Conservation (phyloP, 331 rosid genomes). For the Quercus phellos region DNA sequence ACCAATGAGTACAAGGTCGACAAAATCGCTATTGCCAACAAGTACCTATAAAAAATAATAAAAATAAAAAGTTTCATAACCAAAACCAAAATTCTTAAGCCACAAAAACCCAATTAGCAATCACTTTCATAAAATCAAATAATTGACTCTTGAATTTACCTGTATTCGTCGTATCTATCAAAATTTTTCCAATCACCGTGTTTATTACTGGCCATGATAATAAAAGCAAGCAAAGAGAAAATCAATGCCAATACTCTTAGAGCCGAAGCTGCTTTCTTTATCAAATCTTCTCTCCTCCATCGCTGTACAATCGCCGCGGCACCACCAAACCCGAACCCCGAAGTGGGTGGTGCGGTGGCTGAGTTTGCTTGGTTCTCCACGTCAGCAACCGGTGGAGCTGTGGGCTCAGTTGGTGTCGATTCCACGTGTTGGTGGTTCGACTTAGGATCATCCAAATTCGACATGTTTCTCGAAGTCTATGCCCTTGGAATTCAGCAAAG, state of each 20-base stretch:
- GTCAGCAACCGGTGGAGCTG: not conserved
- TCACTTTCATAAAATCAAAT: not conserved
- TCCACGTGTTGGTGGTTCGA: no score
- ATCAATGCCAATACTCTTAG: slow-evolving; percentile 57
- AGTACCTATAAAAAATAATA: slow-evolving; percentile 34
- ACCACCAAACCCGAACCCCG: not conserved
- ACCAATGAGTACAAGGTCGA: slow-evolving; percentile 45
- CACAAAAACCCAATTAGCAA: not conserved
- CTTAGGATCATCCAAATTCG: no score
- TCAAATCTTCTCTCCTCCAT: slow-evolving; percentile 57
- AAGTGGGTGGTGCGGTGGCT: no score
- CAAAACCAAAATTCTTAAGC: slow-evolving; percentile 2
- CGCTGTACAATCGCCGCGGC: slow-evolving; percentile 37
- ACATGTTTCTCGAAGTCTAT: no score
- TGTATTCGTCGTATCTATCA: slow-evolving; percentile 59
- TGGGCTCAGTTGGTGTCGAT: not conserved
- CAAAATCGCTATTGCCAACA: slow-evolving; percentile 49
- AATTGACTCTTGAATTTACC: slow-evolving; percentile 24
- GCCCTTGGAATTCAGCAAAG: no score
- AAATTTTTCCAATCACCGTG: slow-evolving; percentile 57
- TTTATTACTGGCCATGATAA: slow-evolving; percentile 55
- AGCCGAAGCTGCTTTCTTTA: slow-evolving; percentile 47
- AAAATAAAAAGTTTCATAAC: not conserved
- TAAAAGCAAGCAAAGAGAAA: slow-evolving; percentile 50
- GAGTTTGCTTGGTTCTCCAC: slow-evolving; percentile 10